Evolutionary conservation across 2,329 filamentous ascomycete species (phyloP), one percentile per base, ranked within the genome.

Genomic region (Myriosclerotinia scirpicola): DNA sequence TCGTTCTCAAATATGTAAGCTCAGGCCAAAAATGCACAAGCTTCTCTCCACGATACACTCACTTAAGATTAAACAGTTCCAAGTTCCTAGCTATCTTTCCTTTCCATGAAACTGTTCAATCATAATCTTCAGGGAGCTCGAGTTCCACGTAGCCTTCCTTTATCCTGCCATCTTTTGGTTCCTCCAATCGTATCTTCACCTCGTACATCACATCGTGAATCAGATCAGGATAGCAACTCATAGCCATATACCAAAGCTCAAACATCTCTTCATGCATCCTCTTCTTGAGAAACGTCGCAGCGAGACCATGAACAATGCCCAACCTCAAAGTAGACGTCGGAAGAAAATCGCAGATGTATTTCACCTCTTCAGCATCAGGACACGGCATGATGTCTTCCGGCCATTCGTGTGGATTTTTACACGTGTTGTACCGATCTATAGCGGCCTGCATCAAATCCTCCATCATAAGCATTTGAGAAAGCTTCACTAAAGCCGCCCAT

Each of bases 281-380:
- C 15, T 20, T 59, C 7, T 42, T 46, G 5, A 59, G 17, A 20
- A 44, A 59, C 5, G 40, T 30, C 11, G 55, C 22, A 26, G 38
- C 38, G 38, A 44, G 38, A 46, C 55, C 38, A 9, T 30, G 12
- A 34, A 59, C 38, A n/a, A 46, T 30, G n/a, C 15, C 55, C 20
- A 12, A 36, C 17, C 52, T 54, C 52, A 54, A 14, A 36, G 17
- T n/a, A 34, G 55, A 46, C n/a, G 38, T 46, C 11, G 55, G 26
- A 9, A 46, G 17, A 59, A 26, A 40, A 59, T 34, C 38, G 36
- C 36, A 58, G 11, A 58, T 58, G 14, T 58, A 42, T 58, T 44
- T 46, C 36, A 58, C 55, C 26, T 58, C 42, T 46, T 58, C 38
- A 3, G 22, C 15, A 12, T 60, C 40, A 15, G 44, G 12, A 20